Percentiles rank a stretch among this genome's conserved stretches.
Evolutionary conservation across 1,139 yeast genomes (phyloP).

Genomic region (Yamadazyma sp.): DNA sequence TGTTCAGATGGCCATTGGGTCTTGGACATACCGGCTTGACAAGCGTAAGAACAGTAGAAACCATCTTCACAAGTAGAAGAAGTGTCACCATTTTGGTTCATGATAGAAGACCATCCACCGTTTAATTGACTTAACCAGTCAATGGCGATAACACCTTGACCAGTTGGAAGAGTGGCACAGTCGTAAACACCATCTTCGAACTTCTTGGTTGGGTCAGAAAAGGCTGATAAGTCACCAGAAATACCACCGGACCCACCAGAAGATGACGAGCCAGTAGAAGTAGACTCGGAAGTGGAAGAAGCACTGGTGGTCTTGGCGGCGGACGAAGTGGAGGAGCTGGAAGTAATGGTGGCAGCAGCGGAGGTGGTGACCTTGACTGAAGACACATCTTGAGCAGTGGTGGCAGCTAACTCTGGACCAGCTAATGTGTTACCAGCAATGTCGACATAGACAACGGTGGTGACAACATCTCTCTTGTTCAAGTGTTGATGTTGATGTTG

Average conservation of each 20-base stretch:
- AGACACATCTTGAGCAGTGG: slow-evolving; percentile 6
- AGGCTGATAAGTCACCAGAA: slow-evolving; percentile 57
- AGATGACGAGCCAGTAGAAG: slow-evolving; percentile 14
- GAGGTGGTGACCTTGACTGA: slow-evolving; percentile 6
- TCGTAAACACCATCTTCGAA: slow-evolving; percentile 80
- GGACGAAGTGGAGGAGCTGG: slow-evolving; percentile 12
- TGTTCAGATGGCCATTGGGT: slow-evolving; percentile 92
- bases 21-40: slow-evolving; percentile 96
- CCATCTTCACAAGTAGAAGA: slow-evolving; percentile 78
- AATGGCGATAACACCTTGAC: slow-evolving; percentile 84
- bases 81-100: slow-evolving; percentile 59
- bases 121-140: slow-evolving; percentile 65
- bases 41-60: slow-evolving; percentile 92
- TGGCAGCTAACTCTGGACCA: slow-evolving; percentile 13
- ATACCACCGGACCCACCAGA: slow-evolving; percentile 37
- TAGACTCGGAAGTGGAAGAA: slow-evolving; percentile 26
- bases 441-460: slow-evolving; percentile 40
- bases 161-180: slow-evolving; percentile 82
- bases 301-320: slow-evolving; percentile 17
- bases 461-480: slow-evolving; percentile 45
- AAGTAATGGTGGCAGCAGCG: slow-evolving; percentile 6
- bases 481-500: slow-evolving; percentile 35
- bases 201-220: slow-evolving; percentile 49
- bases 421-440: slow-evolving; percentile 30
- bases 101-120: slow-evolving; percentile 92